Percentiles rank a stretch among this genome's conserved stretches.
Conservation (phyloP, 352 stramenopile genomes). For the Aphanomyces stellatus region DNA sequence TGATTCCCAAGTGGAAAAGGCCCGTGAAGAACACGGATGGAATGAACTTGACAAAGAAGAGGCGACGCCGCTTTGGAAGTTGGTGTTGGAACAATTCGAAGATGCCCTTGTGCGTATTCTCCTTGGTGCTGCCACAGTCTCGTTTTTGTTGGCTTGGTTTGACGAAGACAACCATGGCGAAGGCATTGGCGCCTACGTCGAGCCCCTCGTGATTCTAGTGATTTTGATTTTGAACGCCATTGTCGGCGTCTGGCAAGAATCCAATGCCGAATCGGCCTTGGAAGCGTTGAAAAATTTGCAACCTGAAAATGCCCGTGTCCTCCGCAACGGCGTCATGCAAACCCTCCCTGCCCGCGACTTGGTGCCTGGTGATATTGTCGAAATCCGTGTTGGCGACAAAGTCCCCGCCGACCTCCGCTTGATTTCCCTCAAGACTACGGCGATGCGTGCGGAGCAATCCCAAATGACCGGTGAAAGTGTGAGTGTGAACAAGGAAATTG, state of each 20-base stretch:
- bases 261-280: constrained; percentile 89
- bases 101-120: constrained; percentile 98
- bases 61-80: constrained; percentile 83
- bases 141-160: constrained; percentile 89
- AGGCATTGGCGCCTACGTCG: constrained; percentile 89
- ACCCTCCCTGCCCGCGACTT: constrained; percentile 85
- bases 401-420: constrained; percentile 95
- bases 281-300: constrained; percentile 95
- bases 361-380: constrained; percentile 96
- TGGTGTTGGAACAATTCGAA: constrained; percentile 98
- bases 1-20: constrained; percentile 42
- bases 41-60: constrained; percentile 90
- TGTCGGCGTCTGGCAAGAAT: constrained; percentile 95
- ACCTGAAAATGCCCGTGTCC: constrained; percentile 82
- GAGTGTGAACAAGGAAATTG: constrained; percentile 89
- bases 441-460: constrained; percentile 92
- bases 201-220: constrained; percentile 95
- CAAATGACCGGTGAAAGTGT: constrained; percentile 96
- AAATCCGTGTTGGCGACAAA: constrained; percentile 95
- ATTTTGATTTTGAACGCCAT: constrained; percentile 96
- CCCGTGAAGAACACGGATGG: constrained; percentile 50
- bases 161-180: constrained; percentile 80
- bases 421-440: constrained; percentile 91
- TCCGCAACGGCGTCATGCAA: constrained; percentile 78
- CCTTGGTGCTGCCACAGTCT: constrained; percentile 92